Percentiles rank a stretch among this genome's conserved stretches.
These are phyloP conservation scores for Dactylonectria macrodidyma DNA, from an alignment of 2,329 filamentous ascomycete genomes.

Conservation along the genomic window DNA sequence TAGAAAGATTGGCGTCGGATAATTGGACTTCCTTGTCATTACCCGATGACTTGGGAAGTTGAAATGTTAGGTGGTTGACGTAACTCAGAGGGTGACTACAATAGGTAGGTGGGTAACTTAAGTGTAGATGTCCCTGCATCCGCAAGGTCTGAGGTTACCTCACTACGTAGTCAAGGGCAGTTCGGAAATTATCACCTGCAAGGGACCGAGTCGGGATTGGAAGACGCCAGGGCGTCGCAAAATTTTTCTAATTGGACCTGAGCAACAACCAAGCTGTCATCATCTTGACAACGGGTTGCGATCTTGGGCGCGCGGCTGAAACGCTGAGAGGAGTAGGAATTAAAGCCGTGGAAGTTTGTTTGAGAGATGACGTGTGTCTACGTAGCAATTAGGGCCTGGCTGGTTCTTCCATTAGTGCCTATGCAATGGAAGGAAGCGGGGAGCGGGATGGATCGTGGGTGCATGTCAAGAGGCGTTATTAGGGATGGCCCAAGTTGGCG, in stretches of 20 bases:
- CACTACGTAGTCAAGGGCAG: neutral
- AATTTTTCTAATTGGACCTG: no score
- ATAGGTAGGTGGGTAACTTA: neutral
- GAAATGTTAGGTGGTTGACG: neutral
- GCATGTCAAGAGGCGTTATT: slow-evolving; percentile 17
- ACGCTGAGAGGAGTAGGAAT: neutral
- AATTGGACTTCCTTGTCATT: neutral
- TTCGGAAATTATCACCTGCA: neutral
- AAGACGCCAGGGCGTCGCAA: neutral
- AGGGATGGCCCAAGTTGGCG: slow-evolving; percentile 12
- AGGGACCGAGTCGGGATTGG: neutral
- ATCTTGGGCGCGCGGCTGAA: neutral
- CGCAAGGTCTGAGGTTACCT: neutral
- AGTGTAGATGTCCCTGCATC: neutral
- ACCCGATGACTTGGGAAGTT: neutral
- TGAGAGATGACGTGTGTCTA: slow-evolving; percentile 5
- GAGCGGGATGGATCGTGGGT: slow-evolving; percentile 4
- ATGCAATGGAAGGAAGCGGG: slow-evolving; percentile 17
- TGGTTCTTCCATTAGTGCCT: neutral
- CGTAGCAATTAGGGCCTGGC: neutral
- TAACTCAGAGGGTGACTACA: neutral
- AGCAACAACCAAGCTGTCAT: neutral
- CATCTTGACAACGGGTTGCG: no score
- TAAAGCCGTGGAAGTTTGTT: neutral
- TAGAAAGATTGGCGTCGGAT: neutral